Evolutionary conservation across 805 yeast genomes (phyloP), one percentile per base, ranked within the genome.

Genomic region (Suhomyces xylopsoci): DNA sequence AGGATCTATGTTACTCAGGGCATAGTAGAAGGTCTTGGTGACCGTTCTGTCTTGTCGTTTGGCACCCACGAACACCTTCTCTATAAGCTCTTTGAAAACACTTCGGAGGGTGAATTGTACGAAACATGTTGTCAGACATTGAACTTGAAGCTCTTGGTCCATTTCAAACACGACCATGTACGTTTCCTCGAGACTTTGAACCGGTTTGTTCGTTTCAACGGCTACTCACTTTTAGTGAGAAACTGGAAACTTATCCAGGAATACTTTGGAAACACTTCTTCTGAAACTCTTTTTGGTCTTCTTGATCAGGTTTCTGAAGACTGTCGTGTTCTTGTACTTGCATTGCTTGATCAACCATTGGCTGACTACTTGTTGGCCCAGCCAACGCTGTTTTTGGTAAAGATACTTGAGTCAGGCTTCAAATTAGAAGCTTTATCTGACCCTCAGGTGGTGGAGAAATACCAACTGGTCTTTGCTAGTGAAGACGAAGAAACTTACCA

Each of bases 1-100:
- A 81, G 88, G 64, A 76, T 87, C 2, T 87, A 82, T 55, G 63
- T 86, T 3, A 59, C 82, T 0, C 63, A 72, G 26, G 96, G 94
- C 5, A 56, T 89, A 10, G 60, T 79, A 8, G 58, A 69, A n/a
- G 91, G 88, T 0, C 66, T 87, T 22, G 58, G 65, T 15, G 64
- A 60, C 1, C 58, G 57, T 32, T 48, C 54, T 25, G 67, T 69
- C 1, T 60, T 74, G 30, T 36, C 55, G 15, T 66, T 58, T 51
- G 71, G 66, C 2, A 50, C 50, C 3, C 71, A 69, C 51, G 73
- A 65, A 28, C 36, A 40, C 5, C 52, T 58, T 9, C 57, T 74
- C 46, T 25, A 63, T 7, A 53, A 60, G n/a, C 56, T 74, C 25
- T 71, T 71, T 55, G 78, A 74, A 47, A 59, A 60, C 17, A 58